Evolutionary conservation across 2,329 filamentous ascomycete genomes (phyloP), one percentile per base, ranked within the genome.

Genomic region (Fusarium chlamydosporum): DNA sequence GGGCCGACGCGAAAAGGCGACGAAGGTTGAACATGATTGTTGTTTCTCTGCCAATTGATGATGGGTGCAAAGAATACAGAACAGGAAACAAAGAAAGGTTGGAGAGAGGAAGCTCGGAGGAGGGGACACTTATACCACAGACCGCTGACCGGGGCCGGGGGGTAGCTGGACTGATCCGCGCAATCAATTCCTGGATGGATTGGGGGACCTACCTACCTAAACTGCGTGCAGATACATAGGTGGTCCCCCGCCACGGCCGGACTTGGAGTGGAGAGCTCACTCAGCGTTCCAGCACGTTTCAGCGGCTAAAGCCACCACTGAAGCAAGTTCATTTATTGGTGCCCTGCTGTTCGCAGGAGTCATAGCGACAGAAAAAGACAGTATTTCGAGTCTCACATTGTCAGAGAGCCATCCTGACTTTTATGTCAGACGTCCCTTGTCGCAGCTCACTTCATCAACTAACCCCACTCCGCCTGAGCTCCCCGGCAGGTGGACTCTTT

Each of bases 1-100:
- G 86, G 75, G 91, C 84, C 76, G 92, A 89, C 79, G 91, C 84
- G 77, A 93, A 78, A 72, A 94, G 79, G 76, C 90, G 86, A 81
- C 91, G 88, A 61, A 94, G 76, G 77, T 87, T 91, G 78, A 93
- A 88, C 93, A 97, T 96, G 75, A 76, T 88, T 82, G 64, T 50
- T 58, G 67, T 71, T 62, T 70, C 61, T 52, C 52, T 42, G 51
- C 59, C 47, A 51, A 51, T 52, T 56, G 48, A 56, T 65, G 72
- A 43, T 70, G 62, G 56, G 56, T 67, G 62, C 61, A 58, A 61
- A 54, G 61, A 52, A 56, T 52, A 64, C 55, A 29, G 56, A 58
- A 18, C 60, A 60, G 37, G 33, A 33, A 29, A 45, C 53, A 47
- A 34, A 40, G 27, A 64, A 40, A 65, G 40, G 41, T 60, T 43